Evolutionary conservation across 371 early-diverging fungal species (phyloP).

Genomic region (Mucor piriformis): DNA sequence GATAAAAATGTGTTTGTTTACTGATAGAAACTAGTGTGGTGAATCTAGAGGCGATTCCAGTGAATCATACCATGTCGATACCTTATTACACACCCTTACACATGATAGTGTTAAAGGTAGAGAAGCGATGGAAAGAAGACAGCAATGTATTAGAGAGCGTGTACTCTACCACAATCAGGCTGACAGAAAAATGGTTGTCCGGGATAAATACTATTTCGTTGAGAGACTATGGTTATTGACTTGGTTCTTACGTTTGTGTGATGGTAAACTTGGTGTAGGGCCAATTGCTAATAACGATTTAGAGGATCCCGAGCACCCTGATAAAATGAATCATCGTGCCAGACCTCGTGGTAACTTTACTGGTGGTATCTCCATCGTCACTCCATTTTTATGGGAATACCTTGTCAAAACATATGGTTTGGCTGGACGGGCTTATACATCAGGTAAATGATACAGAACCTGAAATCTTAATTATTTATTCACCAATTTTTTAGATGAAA

Average conservation of each 20-base stretch:
- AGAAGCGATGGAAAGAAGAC: conserved; percentile 30
- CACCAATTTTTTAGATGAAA: conserved; percentile 30
- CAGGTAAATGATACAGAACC: conserved; percentile 30
- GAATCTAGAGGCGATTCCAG: conserved; percentile 48
- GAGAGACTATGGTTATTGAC: conserved; percentile 48
- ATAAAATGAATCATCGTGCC: conserved; percentile 31
- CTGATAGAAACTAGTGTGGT: conserved; percentile 30
- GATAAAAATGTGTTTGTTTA: not conserved
- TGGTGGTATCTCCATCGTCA: conserved; percentile 46
- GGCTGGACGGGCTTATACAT: conserved; percentile 31
- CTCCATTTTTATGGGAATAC: conserved; percentile 47
- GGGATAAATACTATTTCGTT: conserved; percentile 34
- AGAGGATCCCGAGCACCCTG: conserved; percentile 31
- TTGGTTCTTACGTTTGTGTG: conserved; percentile 53
- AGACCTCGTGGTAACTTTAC: conserved; percentile 42
- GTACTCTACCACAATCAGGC: conserved; percentile 34
- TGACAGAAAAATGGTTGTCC: conserved; percentile 31
- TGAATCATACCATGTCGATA: conserved; percentile 45
- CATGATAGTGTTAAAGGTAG: conserved; percentile 40
- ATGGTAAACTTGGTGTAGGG: conserved; percentile 43
- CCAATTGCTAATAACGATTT: conserved; percentile 38
- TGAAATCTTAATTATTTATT: not conserved
- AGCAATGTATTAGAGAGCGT: conserved; percentile 45
- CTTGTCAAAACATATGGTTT: conserved; percentile 46
- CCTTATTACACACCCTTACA: conserved; percentile 34